These are phyloP conservation scores for Mycena floridula DNA, from an alignment of 768 basidiomycete species.

Conservation along the genomic window DNA sequence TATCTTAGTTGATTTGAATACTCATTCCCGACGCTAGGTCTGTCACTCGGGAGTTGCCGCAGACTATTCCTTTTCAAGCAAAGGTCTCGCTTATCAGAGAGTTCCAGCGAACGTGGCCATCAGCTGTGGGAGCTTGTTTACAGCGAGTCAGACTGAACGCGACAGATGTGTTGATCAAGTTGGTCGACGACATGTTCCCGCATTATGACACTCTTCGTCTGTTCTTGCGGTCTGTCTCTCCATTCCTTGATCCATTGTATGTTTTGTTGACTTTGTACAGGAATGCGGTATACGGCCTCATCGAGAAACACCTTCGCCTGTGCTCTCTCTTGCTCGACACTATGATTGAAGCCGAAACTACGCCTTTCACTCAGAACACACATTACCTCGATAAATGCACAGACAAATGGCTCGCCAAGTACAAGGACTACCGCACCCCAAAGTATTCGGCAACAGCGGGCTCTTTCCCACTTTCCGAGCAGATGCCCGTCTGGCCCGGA, in stretches of 20 bases:
- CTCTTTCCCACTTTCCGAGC: no score
- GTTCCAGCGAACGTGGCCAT: constrained; percentile 18
- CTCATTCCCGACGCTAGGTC: constrained; percentile 1
- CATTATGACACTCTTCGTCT: no score
- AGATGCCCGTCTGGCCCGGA: no score
- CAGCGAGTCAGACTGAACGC: constrained; percentile 8
- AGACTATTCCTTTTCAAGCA: constrained; percentile 21
- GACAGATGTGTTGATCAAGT: constrained; percentile 12
- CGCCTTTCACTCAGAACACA: constrained; percentile 36
- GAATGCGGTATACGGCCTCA: no score
- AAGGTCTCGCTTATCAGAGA: constrained; percentile 18
- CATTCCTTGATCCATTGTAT: no score
- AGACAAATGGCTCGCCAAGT: constrained; percentile 31
- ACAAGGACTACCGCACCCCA: constrained; percentile 28
- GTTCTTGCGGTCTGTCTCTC: no score
- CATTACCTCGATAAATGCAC: constrained; percentile 28
- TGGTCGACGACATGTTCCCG: constrained; percentile 24
- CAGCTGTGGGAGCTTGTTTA: constrained; percentile 6
- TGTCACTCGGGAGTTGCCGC: constrained; percentile 20
- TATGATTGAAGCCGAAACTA: constrained; percentile 17
- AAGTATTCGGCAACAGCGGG: no score
- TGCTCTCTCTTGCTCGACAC: neutral
- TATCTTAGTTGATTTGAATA: neutral
- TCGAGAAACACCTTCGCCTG: neutral
- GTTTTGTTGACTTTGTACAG: no score